Conservation (phyloP, 768 basidiomycete species). For the Termitomyces sp. region DNA sequence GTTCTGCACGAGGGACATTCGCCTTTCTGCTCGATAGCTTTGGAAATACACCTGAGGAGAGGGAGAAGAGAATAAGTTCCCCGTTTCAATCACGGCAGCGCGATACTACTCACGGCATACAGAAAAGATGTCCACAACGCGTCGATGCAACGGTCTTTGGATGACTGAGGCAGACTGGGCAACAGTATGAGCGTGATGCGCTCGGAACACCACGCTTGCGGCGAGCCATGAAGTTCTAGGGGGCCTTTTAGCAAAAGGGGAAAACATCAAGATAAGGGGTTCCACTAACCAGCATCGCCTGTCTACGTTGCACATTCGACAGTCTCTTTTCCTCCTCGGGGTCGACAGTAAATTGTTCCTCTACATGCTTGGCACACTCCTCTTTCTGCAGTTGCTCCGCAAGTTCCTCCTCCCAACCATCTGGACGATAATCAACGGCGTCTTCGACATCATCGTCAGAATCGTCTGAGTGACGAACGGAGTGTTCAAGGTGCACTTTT, state of each 20-base stretch:
- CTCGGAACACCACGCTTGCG: neutral
- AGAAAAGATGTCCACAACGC: conserved; percentile 13
- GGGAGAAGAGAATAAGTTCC: neutral
- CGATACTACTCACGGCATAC: neutral
- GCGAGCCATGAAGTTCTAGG: conserved; percentile 6
- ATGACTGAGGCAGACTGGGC: conserved; percentile 8
- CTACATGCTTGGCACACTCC: neutral
- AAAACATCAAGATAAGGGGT: neutral
- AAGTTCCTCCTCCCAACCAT: conserved; percentile 14
- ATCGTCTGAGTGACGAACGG: conserved; percentile 8
- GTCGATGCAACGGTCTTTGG: conserved; percentile 3
- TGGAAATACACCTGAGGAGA: conserved; percentile 7
- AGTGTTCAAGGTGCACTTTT: conserved; percentile 3
- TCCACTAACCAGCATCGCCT: conserved; percentile 8
- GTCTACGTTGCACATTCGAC: conserved; percentile 3
- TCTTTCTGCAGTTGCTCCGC: conserved; percentile 1
- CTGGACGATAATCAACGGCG: neutral
- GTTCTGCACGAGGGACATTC: conserved; percentile 9
- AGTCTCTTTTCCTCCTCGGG: neutral
- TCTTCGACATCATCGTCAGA: conserved; percentile 5
- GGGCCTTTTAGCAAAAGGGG: neutral
- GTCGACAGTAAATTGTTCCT: neutral
- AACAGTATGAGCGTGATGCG: conserved; percentile 1
- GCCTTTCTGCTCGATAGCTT: conserved; percentile 7
- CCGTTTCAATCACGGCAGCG: too few relatives aligned